Conservation (phyloP, 306 rosid genomes). For the Arachis stenosperma region DNA sequence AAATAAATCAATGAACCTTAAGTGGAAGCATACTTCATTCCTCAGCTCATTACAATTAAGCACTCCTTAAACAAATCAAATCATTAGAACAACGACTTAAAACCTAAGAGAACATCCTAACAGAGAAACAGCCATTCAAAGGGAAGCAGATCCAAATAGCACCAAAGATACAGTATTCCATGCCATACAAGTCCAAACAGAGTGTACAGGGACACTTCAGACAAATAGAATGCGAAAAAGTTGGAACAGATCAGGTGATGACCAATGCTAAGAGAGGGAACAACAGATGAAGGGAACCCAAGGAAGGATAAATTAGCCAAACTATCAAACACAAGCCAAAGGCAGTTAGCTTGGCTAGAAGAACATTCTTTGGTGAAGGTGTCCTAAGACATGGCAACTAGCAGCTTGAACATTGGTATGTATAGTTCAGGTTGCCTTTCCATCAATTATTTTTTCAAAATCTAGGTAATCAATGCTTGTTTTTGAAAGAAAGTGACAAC, state of each 20-base stretch:
- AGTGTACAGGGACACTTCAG: not conserved
- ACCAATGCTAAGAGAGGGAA: not conserved
- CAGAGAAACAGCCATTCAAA: not conserved
- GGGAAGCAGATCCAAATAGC: not conserved
- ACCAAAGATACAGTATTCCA: not conserved
- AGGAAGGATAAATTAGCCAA: not conserved
- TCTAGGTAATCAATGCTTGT: not conserved
- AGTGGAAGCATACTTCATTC: not conserved
- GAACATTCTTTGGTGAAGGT: too few species aligned
- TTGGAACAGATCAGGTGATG: not conserved
- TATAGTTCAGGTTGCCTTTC: not conserved
- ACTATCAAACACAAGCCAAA: not conserved
- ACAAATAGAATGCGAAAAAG: not conserved
- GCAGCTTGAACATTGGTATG: too few species aligned
- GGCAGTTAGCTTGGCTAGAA: not conserved
- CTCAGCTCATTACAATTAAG: not conserved
- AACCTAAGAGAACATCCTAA: not conserved
- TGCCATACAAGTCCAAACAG: not conserved
- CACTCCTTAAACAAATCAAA: not conserved
- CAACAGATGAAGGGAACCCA: not conserved
- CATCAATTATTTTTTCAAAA: not conserved
- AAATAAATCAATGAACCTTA: not conserved
- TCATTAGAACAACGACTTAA: too few species aligned
- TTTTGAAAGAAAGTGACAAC: not conserved
- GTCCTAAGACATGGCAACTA: too few species aligned